phyloP scores from a whole-genome alignment of 169 alveolate species.

The Eimeria sp. region DNA sequence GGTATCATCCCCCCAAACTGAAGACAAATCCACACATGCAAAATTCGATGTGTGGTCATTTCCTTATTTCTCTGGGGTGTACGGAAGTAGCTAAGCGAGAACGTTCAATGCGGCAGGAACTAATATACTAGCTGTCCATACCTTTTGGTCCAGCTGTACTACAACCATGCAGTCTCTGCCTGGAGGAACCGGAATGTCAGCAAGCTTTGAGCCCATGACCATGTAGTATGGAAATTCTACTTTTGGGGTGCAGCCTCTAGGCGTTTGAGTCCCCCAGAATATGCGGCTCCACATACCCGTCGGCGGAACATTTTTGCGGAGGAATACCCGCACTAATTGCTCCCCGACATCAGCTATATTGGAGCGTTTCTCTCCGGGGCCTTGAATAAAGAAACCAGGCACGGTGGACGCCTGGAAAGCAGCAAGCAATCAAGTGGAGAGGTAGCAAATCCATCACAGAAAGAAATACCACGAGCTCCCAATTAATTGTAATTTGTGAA shows the following conservation, averaged over 20 bases:
- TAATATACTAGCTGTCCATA: neutral
- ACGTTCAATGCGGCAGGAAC: neutral
- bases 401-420: conserved; percentile 22
- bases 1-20: neutral
- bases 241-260: conserved; percentile 22
- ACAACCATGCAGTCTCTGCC: conserved; percentile 42
- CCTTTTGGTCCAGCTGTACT: neutral
- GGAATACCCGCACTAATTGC: conserved; percentile 8
- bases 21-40: neutral
- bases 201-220: conserved; percentile 57
- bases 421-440: neutral
- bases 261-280: conserved; percentile 59
- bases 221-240: conserved; percentile 45
- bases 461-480: neutral
- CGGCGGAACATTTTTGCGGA: conserved; percentile 2
- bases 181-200: conserved; percentile 4
- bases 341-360: neutral
- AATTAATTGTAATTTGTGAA: neutral
- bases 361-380: neutral
- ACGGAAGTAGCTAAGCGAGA: neutral
- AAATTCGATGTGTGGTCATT: neutral
- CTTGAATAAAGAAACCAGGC: conserved; percentile 38
- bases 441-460: neutral
- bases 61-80: neutral
- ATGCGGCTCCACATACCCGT: conserved; percentile 24